Conservation (phyloP, 768 basidiomycete genomes). For the Gautieria morchelliformis region DNA sequence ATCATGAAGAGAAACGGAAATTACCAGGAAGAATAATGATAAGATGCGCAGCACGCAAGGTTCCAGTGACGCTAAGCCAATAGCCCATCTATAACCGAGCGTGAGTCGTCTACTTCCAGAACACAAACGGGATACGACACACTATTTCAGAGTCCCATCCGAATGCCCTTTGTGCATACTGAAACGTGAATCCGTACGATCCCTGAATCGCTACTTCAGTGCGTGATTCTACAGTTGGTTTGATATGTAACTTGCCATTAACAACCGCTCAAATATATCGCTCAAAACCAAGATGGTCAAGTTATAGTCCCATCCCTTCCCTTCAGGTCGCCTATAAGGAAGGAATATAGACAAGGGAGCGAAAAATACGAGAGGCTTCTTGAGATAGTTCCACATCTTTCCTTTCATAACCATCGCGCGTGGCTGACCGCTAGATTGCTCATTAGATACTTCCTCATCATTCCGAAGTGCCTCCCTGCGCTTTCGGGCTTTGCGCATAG, state of each 20-base stretch:
- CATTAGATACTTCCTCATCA: neutral
- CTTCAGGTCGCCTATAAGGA: conserved; percentile 27
- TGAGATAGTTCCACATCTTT: conserved; percentile 22
- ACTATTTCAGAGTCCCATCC: conserved; percentile 62
- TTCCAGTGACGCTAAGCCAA: conserved; percentile 48
- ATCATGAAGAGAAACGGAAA: conserved; percentile 12
- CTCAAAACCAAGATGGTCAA: conserved; percentile 45
- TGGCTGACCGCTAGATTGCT: conserved; percentile 19
- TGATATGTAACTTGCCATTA: conserved; percentile 32
- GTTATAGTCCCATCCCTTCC: conserved; percentile 50
- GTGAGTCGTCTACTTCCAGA: neutral
- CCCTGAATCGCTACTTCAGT: conserved; percentile 31
- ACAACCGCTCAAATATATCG: conserved; percentile 36
- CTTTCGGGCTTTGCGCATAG: conserved; percentile 33
- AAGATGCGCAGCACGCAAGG: conserved; percentile 44
- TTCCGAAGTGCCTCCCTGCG: conserved; percentile 17
- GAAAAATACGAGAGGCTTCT: conserved; percentile 50
- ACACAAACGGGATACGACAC: conserved; percentile 11
- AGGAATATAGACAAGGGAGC: conserved; percentile 60
- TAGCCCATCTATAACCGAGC: conserved; percentile 50
- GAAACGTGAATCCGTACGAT: conserved; percentile 46
- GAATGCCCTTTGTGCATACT: conserved; percentile 54
- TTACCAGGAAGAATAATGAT: conserved; percentile 52
- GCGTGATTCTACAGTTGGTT: neutral
- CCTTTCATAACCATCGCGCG: conserved; percentile 10